Evolutionary conservation across 257 asterid genomes (phyloP).

Genomic region (Oldenlandia corymbosa): DNA sequence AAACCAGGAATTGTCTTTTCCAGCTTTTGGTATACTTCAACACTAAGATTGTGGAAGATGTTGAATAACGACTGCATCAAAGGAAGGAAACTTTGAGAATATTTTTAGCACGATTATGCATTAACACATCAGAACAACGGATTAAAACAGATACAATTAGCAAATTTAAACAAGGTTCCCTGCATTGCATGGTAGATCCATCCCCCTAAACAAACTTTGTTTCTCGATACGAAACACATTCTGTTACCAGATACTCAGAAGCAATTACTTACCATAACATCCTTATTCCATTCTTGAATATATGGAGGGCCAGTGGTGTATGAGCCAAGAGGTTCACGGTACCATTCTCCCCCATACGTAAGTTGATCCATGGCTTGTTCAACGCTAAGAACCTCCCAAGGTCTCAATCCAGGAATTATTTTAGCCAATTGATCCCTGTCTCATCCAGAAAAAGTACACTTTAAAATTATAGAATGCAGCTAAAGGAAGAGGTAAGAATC

Average conservation of each 20-base stretch:
- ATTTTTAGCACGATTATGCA: not conserved
- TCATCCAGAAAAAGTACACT: slow-evolving; percentile 6
- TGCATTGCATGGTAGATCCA: not conserved
- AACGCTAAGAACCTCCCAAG: slow-evolving; percentile 94
- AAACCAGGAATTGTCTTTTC: slow-evolving; percentile 61
- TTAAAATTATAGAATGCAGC: not conserved
- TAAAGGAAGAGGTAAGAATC: not conserved
- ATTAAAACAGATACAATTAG: not conserved
- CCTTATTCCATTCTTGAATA: slow-evolving; percentile 54
- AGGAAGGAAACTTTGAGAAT: not conserved
- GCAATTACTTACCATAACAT: slow-evolving; percentile 37
- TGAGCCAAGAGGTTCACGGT: slow-evolving; percentile 81
- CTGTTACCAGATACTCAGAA: not conserved
- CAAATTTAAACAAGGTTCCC: not conserved
- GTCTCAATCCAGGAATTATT: slow-evolving; percentile 85
- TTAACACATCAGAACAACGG: not conserved
- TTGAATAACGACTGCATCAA: slow-evolving; percentile 43
- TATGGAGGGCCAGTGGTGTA: slow-evolving; percentile 94
- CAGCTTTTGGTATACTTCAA: slow-evolving; percentile 33
- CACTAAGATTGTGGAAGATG: slow-evolving; percentile 38
- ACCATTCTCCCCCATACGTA: slow-evolving; percentile 79
- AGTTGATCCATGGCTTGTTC: slow-evolving; percentile 97
- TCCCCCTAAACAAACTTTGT: not conserved
- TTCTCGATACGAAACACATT: not conserved
- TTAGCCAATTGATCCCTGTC: slow-evolving; percentile 55